Percentiles rank a stretch among this genome's conserved stretches.
phyloP scores from a whole-genome alignment of 768 basidiomycete species.

The Leccinum variicolor region DNA sequence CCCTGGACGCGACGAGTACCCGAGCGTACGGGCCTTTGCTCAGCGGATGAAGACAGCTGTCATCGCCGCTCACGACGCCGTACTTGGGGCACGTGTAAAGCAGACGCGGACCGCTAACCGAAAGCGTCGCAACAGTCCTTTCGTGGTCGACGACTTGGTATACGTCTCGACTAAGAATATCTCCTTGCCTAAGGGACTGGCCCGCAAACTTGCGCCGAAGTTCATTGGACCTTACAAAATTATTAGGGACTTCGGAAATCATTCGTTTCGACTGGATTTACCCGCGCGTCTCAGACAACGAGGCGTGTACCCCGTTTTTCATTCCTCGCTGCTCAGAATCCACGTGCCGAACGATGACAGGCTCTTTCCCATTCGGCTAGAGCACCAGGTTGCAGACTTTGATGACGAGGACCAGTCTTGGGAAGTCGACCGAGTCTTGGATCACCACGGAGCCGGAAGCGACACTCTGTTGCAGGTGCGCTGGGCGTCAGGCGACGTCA shows the following conservation, averaged over 20 bases:
- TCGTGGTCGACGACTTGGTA: background rate
- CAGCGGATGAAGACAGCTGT: conserved; percentile 27
- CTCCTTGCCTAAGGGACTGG: background rate
- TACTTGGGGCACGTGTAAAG: conserved; percentile 31
- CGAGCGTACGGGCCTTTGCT: conserved; percentile 29
- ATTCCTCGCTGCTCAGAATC: conserved; percentile 26
- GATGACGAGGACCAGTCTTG: background rate
- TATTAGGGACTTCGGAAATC: conserved; percentile 3
- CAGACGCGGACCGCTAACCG: conserved; percentile 31
- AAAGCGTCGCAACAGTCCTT: background rate
- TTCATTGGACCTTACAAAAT: background rate
- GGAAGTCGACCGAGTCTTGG: background rate
- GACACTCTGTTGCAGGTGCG: background rate
- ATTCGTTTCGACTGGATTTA: conserved; percentile 24
- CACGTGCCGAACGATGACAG: conserved; percentile 28
- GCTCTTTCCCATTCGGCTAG: conserved; percentile 18
- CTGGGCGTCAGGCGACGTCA: background rate
- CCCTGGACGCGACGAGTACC: conserved; percentile 6
- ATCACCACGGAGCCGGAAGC: background rate
- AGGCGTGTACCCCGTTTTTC: conserved; percentile 32
- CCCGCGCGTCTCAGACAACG: conserved; percentile 20
- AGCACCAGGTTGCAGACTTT: conserved; percentile 18
- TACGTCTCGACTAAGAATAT: background rate
- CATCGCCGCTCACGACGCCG: conserved; percentile 31
- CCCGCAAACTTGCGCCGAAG: background rate